phyloP scores from a whole-genome alignment of 176 grass and related monocot species.

The Triticum turgidum region DNA sequence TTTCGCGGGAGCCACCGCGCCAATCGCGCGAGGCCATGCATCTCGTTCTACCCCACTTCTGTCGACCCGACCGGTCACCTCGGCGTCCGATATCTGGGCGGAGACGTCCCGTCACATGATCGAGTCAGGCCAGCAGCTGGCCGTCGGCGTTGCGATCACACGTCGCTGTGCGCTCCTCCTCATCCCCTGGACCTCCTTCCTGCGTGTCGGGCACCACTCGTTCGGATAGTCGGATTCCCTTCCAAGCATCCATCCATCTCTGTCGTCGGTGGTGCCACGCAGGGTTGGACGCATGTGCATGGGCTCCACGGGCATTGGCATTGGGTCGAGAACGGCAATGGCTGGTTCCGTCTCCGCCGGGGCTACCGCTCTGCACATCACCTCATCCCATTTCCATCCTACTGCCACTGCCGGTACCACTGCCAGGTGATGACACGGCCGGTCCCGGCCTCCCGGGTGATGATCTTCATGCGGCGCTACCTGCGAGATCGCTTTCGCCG shows the following conservation, averaged over 20 bases:
- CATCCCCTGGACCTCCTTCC: too few species aligned
- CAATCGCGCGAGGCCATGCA: not conserved
- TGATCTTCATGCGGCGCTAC: not conserved
- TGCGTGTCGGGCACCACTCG: not conserved
- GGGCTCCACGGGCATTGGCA: too few species aligned
- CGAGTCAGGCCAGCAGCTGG: not conserved
- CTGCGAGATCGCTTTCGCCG: not conserved
- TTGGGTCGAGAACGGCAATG: too few species aligned
- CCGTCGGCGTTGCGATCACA: conserved; percentile 18
- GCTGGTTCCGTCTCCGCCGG: not conserved
- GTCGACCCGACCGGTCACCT: not conserved
- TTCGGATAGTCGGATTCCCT: not conserved
- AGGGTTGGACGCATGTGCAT: too few species aligned
- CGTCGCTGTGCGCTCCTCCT: not conserved
- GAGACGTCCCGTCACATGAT: not conserved
- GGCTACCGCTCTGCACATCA: not conserved
- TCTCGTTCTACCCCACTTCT: not conserved
- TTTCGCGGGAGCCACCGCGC: not conserved
- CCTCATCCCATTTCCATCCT: not conserved
- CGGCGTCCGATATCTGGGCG: not conserved
- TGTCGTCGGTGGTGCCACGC: too few species aligned
- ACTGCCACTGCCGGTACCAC: not conserved
- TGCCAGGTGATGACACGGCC: not conserved
- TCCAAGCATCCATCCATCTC: not conserved
- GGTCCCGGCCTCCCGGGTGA: not conserved